These are phyloP conservation scores for Pleurotus cornucopiae DNA, from an alignment of 768 basidiomycete species.

Conservation along the genomic window DNA sequence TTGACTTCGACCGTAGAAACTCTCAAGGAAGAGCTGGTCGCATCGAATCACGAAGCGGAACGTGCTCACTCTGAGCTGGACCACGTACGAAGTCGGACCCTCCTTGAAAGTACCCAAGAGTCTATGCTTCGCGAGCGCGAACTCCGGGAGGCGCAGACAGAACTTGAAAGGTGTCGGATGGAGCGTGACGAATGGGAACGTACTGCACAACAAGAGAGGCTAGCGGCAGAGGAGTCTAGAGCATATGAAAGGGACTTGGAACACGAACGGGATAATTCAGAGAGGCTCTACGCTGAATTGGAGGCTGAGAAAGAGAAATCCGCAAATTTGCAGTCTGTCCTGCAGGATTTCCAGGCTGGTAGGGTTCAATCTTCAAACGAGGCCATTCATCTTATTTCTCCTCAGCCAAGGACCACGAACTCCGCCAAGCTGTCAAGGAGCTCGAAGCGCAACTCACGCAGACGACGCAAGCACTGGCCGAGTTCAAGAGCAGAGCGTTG, in stretches of 20 bases:
- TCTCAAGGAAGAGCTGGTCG: slow-evolving; percentile 74
- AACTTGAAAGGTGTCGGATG: slow-evolving; percentile 80
- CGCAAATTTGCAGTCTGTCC: slow-evolving; percentile 82
- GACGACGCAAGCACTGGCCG: slow-evolving; percentile 75
- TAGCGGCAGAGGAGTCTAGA: slow-evolving; percentile 65
- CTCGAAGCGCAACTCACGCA: slow-evolving; percentile 71
- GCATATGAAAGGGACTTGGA: slow-evolving; percentile 63
- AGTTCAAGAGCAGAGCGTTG: slow-evolving; percentile 84
- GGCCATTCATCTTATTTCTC: slow-evolving; percentile 8
- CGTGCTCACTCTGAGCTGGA: slow-evolving; percentile 68
- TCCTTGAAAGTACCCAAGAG: slow-evolving; percentile 71
- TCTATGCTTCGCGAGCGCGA: slow-evolving; percentile 69
- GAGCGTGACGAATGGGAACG: slow-evolving; percentile 68
- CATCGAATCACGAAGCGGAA: slow-evolving; percentile 72
- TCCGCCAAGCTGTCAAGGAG: slow-evolving; percentile 80
- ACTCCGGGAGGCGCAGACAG: slow-evolving; percentile 76
- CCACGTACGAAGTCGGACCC: slow-evolving; percentile 54
- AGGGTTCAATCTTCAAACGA: slow-evolving; percentile 20
- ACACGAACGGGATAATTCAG: slow-evolving; percentile 54
- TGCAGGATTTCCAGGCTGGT: slow-evolving; percentile 96
- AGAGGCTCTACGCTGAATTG: slow-evolving; percentile 51
- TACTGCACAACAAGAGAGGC: slow-evolving; percentile 54
- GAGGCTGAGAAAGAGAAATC: slow-evolving; percentile 71
- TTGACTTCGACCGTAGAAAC: slow-evolving; percentile 68
- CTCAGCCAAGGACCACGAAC: slow-evolving; percentile 85